Evolutionary conservation across 345 rosid species (phyloP), one percentile per base, ranked within the genome.

Genomic region (Erodium maritimum): DNA sequence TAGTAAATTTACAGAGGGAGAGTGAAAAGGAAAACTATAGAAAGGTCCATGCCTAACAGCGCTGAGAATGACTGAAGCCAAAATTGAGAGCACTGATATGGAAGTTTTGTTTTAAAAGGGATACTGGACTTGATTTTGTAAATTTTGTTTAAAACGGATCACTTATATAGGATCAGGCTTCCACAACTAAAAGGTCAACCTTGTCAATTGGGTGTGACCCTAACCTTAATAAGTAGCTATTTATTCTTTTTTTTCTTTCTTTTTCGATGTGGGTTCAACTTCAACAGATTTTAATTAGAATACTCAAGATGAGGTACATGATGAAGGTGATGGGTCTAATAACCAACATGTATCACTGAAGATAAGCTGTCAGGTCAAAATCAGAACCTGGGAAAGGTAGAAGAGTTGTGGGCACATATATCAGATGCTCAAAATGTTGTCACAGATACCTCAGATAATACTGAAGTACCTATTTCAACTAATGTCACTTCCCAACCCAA

Each of bases 11-110:
- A 68, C 86, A 87, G 62, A 87, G 74, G 80, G 99, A 93, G 78
- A 93, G 87, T 61, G 96, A 93, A 69, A 93, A 93, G 78, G 99
- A 93, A 79, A 93, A 93, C 69, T 93, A 93, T 56, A 65, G 99
- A 48, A n/a, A 82, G 96, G 74, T 94, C 87, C 33, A 68, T 79
- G 73, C 85, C 95, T 58, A 80, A 71, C 63, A 73, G 75, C 60
- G 71, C 81, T 46, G 91, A 89, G 79, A 85, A 84, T 62, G 81
- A 86, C 96, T 60, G 97, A 93, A 61, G 91, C 89, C 56, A 87
- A 89, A 73, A 87, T 89, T 45, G 95, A 93, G 73, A 87, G 87
- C 77, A 85, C 82, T 4, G 97, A 93, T 67, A 89, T 93, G 99
- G 99, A 93, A 68, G 97, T 93, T 70, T n/a, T n/a, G n/a, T n/a